A percentile compares a stretch with the other conserved stretches of the same genome.
Conservation (phyloP, 2,329 filamentous ascomycete species). For the Microcyclospora tardicrescens region DNA sequence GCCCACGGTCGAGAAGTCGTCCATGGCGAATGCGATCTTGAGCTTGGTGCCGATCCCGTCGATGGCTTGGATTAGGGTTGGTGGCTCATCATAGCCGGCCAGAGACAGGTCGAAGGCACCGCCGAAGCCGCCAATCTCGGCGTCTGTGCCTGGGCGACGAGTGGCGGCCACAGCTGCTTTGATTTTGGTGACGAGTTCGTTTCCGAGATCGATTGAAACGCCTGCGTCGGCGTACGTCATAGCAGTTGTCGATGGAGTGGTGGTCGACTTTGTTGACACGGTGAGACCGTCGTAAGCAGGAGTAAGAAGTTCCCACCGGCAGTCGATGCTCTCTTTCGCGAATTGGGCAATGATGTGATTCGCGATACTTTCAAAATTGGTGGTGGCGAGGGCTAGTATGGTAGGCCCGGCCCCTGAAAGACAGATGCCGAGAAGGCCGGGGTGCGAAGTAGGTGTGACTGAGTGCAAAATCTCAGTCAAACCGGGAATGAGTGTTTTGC, state of each 20-base stretch:
- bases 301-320: constrained; percentile 77
- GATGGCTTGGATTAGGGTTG: constrained; percentile 82
- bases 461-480: constrained; percentile 81
- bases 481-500: constrained; percentile 80
- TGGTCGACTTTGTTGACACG: constrained; percentile 19
- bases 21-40: constrained; percentile 82
- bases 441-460: constrained; percentile 76
- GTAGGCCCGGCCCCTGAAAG: constrained; percentile 90
- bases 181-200: constrained; percentile 83
- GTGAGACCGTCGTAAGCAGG: constrained; percentile 60
- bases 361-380: constrained; percentile 80
- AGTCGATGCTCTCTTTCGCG: constrained; percentile 57
- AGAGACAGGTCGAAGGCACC: constrained; percentile 68
- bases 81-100: constrained; percentile 60
- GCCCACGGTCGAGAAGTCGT: constrained; percentile 86
- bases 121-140: constrained; percentile 89
- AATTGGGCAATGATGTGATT: constrained; percentile 56
- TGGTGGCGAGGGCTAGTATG: constrained; percentile 81
- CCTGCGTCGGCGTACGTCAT: constrained; percentile 88
- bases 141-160: constrained; percentile 72
- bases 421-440: constrained; percentile 84
- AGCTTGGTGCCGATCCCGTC: constrained; percentile 96
- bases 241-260: constrained; percentile 9
- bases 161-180: constrained; percentile 82
- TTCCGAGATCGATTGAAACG: constrained; percentile 88